A percentile compares a stretch with the other conserved stretches of the same genome.
Conservation (phyloP, 108 stramenopile genomes). For the Asterionellopsis glacialis region DNA sequence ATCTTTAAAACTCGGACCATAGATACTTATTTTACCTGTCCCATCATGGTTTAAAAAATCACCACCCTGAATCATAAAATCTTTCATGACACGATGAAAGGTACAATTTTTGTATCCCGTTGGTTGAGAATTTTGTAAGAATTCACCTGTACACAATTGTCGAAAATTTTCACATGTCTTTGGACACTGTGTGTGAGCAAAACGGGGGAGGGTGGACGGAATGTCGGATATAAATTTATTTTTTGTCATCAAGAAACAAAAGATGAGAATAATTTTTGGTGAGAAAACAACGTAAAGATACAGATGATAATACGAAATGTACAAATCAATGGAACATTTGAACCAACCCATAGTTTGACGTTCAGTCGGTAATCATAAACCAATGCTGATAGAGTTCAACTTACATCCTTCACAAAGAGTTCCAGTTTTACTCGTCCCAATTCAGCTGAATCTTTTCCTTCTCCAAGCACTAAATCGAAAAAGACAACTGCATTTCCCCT, state of each 20-base stretch:
- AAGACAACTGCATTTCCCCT: conserved; percentile 83
- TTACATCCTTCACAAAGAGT: conserved; percentile 86
- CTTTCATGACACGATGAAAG: conserved; percentile 95
- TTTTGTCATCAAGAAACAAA: too few relatives aligned
- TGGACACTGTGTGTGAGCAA: conserved; percentile 69
- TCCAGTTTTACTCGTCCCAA: conserved; percentile 95
- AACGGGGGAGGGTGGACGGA: too few relatives aligned
- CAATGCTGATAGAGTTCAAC: conserved; percentile 7
- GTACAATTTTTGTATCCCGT: conserved; percentile 87
- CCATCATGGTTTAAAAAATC: conserved; percentile 94
- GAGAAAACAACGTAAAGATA: too few relatives aligned
- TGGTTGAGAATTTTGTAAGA: conserved; percentile 86
- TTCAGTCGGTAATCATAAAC: not conserved
- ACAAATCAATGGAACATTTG: too few relatives aligned
- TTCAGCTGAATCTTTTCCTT: conserved; percentile 45
- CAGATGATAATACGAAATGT: too few relatives aligned
- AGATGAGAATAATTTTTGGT: too few relatives aligned
- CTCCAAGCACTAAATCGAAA: conserved; percentile 73
- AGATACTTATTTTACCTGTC: conserved; percentile 85
- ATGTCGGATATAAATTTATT: too few relatives aligned
- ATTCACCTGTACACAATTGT: conserved; percentile 52
- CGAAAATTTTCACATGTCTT: conserved; percentile 89
- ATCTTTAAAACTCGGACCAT: conserved; percentile 82
- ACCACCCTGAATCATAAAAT: conserved; percentile 88
- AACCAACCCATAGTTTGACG: not conserved